Evolutionary conservation across 1,284 basidiomycete species (phyloP).

Genomic region (Cryptococcus amylolentus): DNA sequence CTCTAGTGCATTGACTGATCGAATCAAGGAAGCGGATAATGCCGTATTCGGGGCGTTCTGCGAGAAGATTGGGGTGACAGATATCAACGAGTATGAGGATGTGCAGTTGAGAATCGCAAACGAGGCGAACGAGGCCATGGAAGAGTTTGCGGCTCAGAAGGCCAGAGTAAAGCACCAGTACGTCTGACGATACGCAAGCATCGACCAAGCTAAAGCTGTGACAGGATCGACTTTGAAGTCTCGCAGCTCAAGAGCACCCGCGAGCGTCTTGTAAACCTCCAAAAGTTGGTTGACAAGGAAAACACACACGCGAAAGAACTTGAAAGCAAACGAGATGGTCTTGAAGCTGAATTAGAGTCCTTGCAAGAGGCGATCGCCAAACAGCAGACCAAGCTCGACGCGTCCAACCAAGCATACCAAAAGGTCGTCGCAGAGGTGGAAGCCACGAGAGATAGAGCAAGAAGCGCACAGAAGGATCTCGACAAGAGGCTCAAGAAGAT

Average conservation of each 20-base stretch:
- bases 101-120: conserved; percentile 82
- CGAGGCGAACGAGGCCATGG: conserved; percentile 77
- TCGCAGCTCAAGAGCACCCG: conserved; percentile 65
- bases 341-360: conserved; percentile 64
- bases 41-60: conserved; percentile 78
- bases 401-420: conserved; percentile 52
- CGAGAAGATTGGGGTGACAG: conserved; percentile 68
- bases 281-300: conserved; percentile 59
- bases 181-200: conserved; percentile 35
- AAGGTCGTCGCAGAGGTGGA: conserved; percentile 59
- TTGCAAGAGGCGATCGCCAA: conserved; percentile 60
- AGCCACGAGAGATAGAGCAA: conserved; percentile 66
- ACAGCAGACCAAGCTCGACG: conserved; percentile 61
- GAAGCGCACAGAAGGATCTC: conserved; percentile 68
- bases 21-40: conserved; percentile 75
- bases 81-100: conserved; percentile 93
- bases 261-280: conserved; percentile 62
- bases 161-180: conserved; percentile 83
- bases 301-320: conserved; percentile 57
- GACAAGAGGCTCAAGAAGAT: conserved; percentile 91
- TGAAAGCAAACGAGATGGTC: conserved; percentile 58
- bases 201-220: neutral
- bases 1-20: conserved; percentile 59
- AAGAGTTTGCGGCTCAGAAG: conserved; percentile 82
- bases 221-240: conserved; percentile 71